phyloP scores from a whole-genome alignment of 768 basidiomycete genomes.

The Hypholoma sublateritium region DNA sequence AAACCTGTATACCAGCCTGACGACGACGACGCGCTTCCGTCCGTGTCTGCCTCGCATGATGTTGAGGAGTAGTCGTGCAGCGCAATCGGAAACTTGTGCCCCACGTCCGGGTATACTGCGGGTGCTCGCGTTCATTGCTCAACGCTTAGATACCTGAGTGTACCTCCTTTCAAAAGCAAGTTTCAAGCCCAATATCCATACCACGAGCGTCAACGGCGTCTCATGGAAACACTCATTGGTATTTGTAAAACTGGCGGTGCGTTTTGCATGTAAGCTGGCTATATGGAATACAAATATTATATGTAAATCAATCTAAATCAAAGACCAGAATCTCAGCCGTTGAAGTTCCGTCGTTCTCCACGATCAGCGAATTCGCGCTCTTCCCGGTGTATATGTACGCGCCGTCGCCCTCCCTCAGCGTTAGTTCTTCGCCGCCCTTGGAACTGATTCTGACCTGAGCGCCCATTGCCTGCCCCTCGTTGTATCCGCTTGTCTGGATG shows the following conservation, averaged over 20 bases:
- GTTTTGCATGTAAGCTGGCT: background rate
- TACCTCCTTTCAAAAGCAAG: too few species aligned
- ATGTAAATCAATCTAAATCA: conserved; percentile 54
- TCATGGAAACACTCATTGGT: too few species aligned
- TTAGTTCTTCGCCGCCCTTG: conserved; percentile 40
- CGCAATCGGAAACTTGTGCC: too few species aligned
- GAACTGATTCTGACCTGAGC: conserved; percentile 52
- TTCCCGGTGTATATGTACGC: conserved; percentile 63
- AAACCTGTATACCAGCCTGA: too few species aligned
- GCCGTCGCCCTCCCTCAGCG: conserved; percentile 85
- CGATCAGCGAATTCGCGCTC: conserved; percentile 36
- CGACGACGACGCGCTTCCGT: too few species aligned
- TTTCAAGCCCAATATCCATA: too few species aligned
- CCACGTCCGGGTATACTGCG: too few species aligned
- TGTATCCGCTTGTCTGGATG: conserved; percentile 83
- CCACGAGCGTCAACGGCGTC: too few species aligned
- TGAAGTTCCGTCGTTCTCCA: conserved; percentile 65
- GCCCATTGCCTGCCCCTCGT: conserved; percentile 53
- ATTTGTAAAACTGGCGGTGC: background rate
- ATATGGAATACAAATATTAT: background rate
- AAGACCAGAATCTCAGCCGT: conserved; percentile 80
- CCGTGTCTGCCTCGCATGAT: too few species aligned
- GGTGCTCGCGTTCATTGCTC: too few species aligned
- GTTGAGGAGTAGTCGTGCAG: too few species aligned
- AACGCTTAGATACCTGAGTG: too few species aligned